phyloP scores from a whole-genome alignment of 2,329 filamentous ascomycete genomes.

The Didymella lethalis region DNA sequence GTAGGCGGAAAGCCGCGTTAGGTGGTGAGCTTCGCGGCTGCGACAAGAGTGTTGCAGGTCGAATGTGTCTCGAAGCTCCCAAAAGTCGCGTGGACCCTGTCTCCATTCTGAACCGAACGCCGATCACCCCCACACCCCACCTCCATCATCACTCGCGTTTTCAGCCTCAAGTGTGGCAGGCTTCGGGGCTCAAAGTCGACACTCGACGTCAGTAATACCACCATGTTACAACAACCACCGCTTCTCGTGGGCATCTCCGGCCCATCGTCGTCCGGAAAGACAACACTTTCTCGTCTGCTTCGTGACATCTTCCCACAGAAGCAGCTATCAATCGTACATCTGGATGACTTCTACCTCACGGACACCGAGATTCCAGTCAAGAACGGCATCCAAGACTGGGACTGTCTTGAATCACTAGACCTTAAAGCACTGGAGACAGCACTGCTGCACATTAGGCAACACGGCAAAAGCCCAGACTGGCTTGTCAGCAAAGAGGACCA shows the following conservation, averaged over 20 bases:
- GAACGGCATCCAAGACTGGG: constrained; percentile 80
- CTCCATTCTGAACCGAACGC: background rate
- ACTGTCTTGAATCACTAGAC: constrained; percentile 81
- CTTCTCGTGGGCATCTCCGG: constrained; percentile 85
- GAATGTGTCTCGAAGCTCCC: constrained; percentile 19
- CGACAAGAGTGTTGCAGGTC: constrained; percentile 13
- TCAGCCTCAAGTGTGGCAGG: constrained; percentile 1
- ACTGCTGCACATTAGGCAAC: constrained; percentile 72
- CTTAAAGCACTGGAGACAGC: constrained; percentile 72
- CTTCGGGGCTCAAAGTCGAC: background rate
- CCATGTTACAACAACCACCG: constrained; percentile 32
- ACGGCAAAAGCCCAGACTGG: constrained; percentile 66
- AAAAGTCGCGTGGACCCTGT: constrained; percentile 18
- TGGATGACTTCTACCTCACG: constrained; percentile 93
- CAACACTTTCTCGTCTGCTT: constrained; percentile 85
- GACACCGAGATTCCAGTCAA: constrained; percentile 71
- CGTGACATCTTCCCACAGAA: constrained; percentile 75
- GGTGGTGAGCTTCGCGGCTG: constrained; percentile 1
- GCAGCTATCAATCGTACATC: constrained; percentile 80
- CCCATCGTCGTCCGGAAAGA: constrained; percentile 93
- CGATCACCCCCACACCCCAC: constrained; percentile 21
- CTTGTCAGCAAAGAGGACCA: constrained; percentile 65
- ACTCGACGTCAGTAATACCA: background rate
- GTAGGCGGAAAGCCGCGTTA: background rate
- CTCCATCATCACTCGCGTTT: constrained; percentile 15